Evolutionary conservation across 202 grass and related monocot genomes (phyloP), one percentile per base, ranked within the genome.

Genomic region (Elaeis oleifera): DNA sequence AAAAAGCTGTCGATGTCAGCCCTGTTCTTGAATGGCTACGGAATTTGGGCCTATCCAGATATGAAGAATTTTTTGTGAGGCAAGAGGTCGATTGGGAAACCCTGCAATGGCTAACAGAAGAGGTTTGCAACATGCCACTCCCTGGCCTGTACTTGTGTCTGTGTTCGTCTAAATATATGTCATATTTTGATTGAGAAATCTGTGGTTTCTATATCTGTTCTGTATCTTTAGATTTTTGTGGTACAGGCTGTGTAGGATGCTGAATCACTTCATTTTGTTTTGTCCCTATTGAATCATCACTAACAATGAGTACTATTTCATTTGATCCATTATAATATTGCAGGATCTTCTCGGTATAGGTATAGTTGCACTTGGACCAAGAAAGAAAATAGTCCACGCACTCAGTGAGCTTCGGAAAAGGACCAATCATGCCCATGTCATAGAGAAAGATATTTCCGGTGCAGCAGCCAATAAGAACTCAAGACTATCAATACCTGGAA

Each of bases 11-110:
- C 71, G 81, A 79, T 67, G 77, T 5, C 5, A 61, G 39, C 19
- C 49, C 64, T 56, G 77, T 86, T 77, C 31, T 79, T 0, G 81
- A 91, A 81, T 96, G 84, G 84, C 64, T 96, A 64, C 80, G 71
- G 59, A 73, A 80, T 70, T 64, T 96, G 18, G 84, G 84, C 16
- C 74, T 96, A 66, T 96, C 84, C 56, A 89, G 68, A 78, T 96
- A 96, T 51, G 74, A 86, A 69, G 71, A 91, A 18, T 29, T 81
- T 84, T 91, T 96, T 73, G 71, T 79, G 54, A 89, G 56, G 77
- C 84, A 96, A 82, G 91, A 96, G 69, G 72, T 91, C 70, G 84
- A 96, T 56, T 86, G 84, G 87, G 87, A 91, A 31, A 80, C 92
- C 58, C 83, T 96, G 61, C 84, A 91, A 60, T 91, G 80, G 78